Evolutionary conservation across 23 red algal genomes (phyloP), one percentile per base, ranked within the genome.

Genomic region (Gracilariopsis chorda): DNA sequence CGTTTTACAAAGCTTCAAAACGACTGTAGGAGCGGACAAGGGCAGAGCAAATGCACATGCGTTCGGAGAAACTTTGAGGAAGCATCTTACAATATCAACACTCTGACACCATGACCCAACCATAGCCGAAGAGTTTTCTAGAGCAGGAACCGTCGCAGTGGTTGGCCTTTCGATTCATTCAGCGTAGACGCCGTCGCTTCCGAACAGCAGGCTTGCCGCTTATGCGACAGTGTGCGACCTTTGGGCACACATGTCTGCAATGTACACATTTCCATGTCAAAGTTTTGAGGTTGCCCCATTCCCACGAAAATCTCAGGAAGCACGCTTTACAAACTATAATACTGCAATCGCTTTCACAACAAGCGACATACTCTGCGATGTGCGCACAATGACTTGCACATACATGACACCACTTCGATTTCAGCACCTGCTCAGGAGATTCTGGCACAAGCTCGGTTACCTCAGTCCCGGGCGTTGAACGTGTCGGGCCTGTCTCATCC

Each of bases 231-330:
- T 70, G 63, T 37, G 63, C 63, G 8, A 70, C 63, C 1, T 33
- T 37, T 16, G 63, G 63, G 24, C 63, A 70, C 17, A 70, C 13
- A 33, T 41, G 19, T 70, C 35, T 70, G 33, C 63, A 70, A 37
- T 70, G 63, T 16, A 70, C 63, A 34, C 63, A 70, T 70, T 37
- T 70, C 63, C 63, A 70, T 35, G 1, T 42, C 9, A 37, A 70
- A 3, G 35, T 33, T 70, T 70, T 7, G 35, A 70, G 63, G 19
- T 70, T 70, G 43, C 63, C 63, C 63, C 63, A 70, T 70, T 37
- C 63, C 63, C 63, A 70, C 19, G 63, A 70, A 37, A 70, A 70
- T 70, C 63, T 70, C 33, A 70, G 27, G 34, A 70, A 70, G 23
- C 63, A 70, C 3, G 35, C 63, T 19, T 37, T 33, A 16, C 63